Percentiles rank a stretch among this genome's conserved stretches.
phyloP scores from a whole-genome alignment of 345 rosid genomes.

The Dimocarpus longan region DNA sequence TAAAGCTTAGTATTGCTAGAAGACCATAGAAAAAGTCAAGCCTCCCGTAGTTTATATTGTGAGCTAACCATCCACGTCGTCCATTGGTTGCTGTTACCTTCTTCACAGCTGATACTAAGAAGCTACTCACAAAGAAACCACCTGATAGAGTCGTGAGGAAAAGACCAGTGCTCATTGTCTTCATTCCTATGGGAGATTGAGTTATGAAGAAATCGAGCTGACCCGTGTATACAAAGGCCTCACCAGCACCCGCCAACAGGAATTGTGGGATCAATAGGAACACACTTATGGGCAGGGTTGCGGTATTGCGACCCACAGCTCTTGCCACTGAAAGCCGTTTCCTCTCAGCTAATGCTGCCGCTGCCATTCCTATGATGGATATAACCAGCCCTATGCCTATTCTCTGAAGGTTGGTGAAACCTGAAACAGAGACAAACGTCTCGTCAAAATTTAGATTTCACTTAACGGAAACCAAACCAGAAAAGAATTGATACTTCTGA shows the following conservation, averaged over 20 bases:
- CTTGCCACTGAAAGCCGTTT: slow-evolving; percentile 47
- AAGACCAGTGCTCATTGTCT: slow-evolving; percentile 73
- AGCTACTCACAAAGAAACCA: slow-evolving; percentile 66
- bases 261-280: slow-evolving; percentile 64
- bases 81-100: slow-evolving; percentile 34
- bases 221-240: slow-evolving; percentile 68
- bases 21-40: slow-evolving; percentile 66
- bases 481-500: no score
- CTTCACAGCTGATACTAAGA: slow-evolving; percentile 56
- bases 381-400: slow-evolving; percentile 54
- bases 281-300: slow-evolving; percentile 47
- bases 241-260: slow-evolving; percentile 62
- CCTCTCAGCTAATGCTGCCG: slow-evolving; percentile 49
- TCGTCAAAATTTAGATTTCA: neutral
- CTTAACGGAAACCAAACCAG: neutral
- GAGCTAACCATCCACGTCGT: slow-evolving; percentile 58
- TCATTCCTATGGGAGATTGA: slow-evolving; percentile 69
- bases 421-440: slow-evolving; percentile 28
- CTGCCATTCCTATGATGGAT: slow-evolving; percentile 55
- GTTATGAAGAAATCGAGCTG: slow-evolving; percentile 75
- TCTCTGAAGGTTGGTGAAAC: slow-evolving; percentile 56
- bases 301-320: slow-evolving; percentile 14
- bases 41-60: slow-evolving; percentile 57
- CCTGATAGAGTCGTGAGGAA: slow-evolving; percentile 67
- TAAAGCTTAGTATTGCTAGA: slow-evolving; percentile 43